A percentile compares a stretch with the other conserved stretches of the same genome.
These are phyloP conservation scores for Scytalidium sp. DNA, from an alignment of 2,329 filamentous ascomycete genomes.

Conservation along the genomic window DNA sequence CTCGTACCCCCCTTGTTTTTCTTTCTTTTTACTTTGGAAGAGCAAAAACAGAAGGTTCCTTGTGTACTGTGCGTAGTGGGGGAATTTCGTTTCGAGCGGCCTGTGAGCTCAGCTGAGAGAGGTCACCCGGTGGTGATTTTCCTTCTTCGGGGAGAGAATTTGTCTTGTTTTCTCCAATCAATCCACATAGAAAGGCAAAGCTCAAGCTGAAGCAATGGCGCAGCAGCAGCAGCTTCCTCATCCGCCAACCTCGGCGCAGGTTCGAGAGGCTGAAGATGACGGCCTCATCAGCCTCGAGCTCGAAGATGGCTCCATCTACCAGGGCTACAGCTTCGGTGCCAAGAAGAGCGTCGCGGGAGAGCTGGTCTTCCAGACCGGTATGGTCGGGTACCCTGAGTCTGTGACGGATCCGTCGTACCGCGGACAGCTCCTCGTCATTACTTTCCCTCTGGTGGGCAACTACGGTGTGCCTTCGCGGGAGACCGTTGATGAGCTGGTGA, in stretches of 20 bases:
- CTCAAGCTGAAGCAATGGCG: too few species aligned
- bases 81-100: too few species aligned
- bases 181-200: too few species aligned
- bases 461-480: slow-evolving; percentile 93
- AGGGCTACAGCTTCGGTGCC: slow-evolving; percentile 95
- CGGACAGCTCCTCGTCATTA: slow-evolving; percentile 93
- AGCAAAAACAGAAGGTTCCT: too few species aligned
- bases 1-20: too few species aligned
- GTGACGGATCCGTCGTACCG: slow-evolving; percentile 85
- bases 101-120: too few species aligned
- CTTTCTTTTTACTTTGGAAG: too few species aligned
- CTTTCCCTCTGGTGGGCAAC: slow-evolving; percentile 93
- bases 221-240: slow-evolving; percentile 13
- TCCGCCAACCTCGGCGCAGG: slow-evolving; percentile 19
- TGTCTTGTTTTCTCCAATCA: too few species aligned
- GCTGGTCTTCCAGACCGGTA: slow-evolving; percentile 98
- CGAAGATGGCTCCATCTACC: slow-evolving; percentile 85
- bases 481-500: slow-evolving; percentile 77
- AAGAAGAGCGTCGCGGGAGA: slow-evolving; percentile 93
- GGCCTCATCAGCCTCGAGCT: slow-evolving; percentile 84
- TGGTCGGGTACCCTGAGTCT: slow-evolving; percentile 98
- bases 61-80: too few species aligned
- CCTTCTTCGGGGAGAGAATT: too few species aligned
- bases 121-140: too few species aligned
- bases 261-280: slow-evolving; percentile 38